Base-by-base conservation (phyloP, 176 grass and related monocot species). In the Oryza rufipogon region DNA sequence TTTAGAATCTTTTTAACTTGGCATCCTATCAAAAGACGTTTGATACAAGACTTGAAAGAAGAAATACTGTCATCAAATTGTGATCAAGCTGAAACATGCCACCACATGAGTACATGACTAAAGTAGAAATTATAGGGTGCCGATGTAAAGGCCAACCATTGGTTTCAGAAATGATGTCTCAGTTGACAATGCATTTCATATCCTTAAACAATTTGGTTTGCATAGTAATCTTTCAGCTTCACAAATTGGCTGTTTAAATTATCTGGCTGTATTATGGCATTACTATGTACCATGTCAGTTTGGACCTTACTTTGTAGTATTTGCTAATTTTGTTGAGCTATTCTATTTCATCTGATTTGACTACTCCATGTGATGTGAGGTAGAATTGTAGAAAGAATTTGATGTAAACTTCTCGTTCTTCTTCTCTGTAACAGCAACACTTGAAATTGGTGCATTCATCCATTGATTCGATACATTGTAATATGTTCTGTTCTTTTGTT, bases 231-330 rank as follows among this genome's bases (percentile, higher is more conserved):
- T 61, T 74, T 13, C 25, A 48, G 15, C 17, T 74, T 47, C 23
- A 68, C 34, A 38, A 60, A 48, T 64, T 80, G 19, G n/a, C 65
- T 70, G 71, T 39, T 25, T 69, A 87, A 87, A 3, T 16, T 84
- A 28, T 84, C 61, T 34, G 20, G 64, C 11, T n/a, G 19, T 66
- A 77, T 82, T 67, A 72, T 77, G 80, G 56, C 30, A 7, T n/a
- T 36, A 64, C 71, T 47, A 7, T 58, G 16, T 88, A 23, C 22
- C 65, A 26, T 71, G 15, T 75, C 44, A 54, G 51, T 67, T 82
- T 81, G 42, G 60, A 5, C 65, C 16, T 66, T 38, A 38, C 5
- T 38, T 38, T 42, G 41, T 42, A 42, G 41, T 42, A 42, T 8
- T 42, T 42, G 41, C 41, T 42, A 42, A 42, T 9, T 9, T 9